Conservation (phyloP, 163 green algal species). For the Volvox carteri region DNA sequence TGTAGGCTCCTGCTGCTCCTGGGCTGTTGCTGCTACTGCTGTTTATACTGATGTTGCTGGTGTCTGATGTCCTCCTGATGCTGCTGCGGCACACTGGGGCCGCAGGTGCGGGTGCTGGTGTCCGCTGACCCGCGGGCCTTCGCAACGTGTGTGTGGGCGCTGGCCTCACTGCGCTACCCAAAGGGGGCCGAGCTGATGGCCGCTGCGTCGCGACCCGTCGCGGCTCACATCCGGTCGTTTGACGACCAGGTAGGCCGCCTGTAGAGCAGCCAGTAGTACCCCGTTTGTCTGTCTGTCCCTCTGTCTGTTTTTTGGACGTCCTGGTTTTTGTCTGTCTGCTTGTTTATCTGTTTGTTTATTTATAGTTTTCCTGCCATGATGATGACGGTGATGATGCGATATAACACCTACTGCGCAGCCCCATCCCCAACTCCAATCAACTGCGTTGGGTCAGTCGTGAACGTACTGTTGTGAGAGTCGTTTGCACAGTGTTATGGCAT, state of each 20-base stretch:
- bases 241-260: constrained; percentile 32
- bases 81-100: neutral
- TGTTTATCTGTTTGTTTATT: neutral
- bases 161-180: neutral
- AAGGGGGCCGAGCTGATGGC: neutral
- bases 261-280: neutral
- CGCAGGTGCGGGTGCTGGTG: neutral
- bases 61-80: neutral
- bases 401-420: neutral
- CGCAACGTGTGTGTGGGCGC: constrained; percentile 32
- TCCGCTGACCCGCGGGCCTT: constrained; percentile 22
- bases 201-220: neutral
- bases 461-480: too few relatives aligned
- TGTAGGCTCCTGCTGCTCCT: neutral
- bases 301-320: neutral
- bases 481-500: too few relatives aligned
- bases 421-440: neutral
- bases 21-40: too few relatives aligned
- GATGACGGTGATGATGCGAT: too few relatives aligned
- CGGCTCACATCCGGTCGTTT: neutral
- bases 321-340: neutral
- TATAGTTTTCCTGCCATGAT: neutral
- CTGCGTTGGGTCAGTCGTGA: too few relatives aligned
- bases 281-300: too few relatives aligned
- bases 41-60: neutral